Base-by-base conservation (phyloP, 1,139 yeast genomes). In the Geotrichum bryndzae region DNA sequence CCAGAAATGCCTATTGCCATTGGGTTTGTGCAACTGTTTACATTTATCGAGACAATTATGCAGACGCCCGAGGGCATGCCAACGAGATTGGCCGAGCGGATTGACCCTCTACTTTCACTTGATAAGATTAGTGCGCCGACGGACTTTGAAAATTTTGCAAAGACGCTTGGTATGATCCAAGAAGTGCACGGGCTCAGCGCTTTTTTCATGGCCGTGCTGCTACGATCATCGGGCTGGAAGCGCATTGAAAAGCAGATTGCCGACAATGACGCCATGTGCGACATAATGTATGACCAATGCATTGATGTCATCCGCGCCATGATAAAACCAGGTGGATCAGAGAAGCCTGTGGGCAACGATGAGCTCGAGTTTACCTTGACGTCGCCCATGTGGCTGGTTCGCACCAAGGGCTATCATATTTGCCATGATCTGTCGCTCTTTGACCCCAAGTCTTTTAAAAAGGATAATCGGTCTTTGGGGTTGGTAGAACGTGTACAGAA, bases 21-120 rank as follows among this genome's bases (percentile, higher is more conserved):
- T 29, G 54, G 50, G 18, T 54, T 58, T 54, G 23, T 58, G 27
- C 61, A 54, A 31, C 18, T 46, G n/a, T 55, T 55, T 45, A 22
- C 50, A 25, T 58, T 29, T 58, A 38, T 51, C 25, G 33, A 18
- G 31, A n/a, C 31, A 11, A 29, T 25, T 10, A 41, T 29, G 27
- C 10, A 48, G 8, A 50, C 11, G 15, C 57, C 18, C 41, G 22
- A 13, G 35, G 45, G 18, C 15, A 23, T 15, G 18, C 33, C 46
- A n/a, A 41, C 46, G 3, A 22, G 15, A 13, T 15, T 58, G 7
- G 41, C 29, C 18, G 54, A 54, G 13, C 15, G 22, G 15, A 41
- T 58, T 4, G 54, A 58, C 29, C 25, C 50, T n/a, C n/a, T 51
- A 13, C 33, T 38, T 18, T 33, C 48, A 10, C 33, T 15, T 27